These are phyloP conservation scores for Penicillium oxalicum DNA, from an alignment of 2,329 filamentous ascomycete species.

Conservation along the genomic window DNA sequence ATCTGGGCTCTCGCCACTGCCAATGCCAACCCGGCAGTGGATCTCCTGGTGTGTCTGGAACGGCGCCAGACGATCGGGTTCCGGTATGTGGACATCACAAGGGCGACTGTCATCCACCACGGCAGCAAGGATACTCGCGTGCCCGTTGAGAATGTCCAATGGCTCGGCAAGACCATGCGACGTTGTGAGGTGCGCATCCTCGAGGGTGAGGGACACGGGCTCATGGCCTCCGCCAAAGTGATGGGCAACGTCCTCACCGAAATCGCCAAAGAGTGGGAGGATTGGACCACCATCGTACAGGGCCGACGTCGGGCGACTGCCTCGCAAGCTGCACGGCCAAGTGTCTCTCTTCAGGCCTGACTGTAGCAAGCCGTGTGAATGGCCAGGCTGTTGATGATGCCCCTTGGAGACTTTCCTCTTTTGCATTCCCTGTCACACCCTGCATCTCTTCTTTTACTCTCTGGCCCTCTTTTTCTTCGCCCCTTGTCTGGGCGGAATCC, in stretches of 20 bases:
- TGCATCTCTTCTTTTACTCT: no score
- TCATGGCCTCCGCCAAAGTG: slow-evolving; percentile 90
- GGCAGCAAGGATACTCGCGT: slow-evolving; percentile 85
- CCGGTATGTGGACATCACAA: slow-evolving; percentile 90
- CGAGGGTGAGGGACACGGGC: slow-evolving; percentile 84
- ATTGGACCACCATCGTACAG: slow-evolving; percentile 62
- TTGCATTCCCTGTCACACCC: no score
- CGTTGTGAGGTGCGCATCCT: slow-evolving; percentile 86
- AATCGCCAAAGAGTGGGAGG: slow-evolving; percentile 89
- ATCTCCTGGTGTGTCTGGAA: slow-evolving; percentile 87
- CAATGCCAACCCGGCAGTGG: slow-evolving; percentile 87
- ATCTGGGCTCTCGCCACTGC: slow-evolving; percentile 93
- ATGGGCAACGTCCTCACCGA: slow-evolving; percentile 95
- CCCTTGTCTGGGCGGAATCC: no score
- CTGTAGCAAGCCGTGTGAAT: no score
- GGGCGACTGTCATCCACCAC: slow-evolving; percentile 88
- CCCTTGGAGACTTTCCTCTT: no score
- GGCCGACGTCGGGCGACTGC: slow-evolving; percentile 36
- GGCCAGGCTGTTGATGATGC: no score
- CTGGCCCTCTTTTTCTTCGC: no score
- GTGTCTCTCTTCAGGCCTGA: slow-evolving; percentile 16
- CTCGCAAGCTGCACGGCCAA: slow-evolving; percentile 14
- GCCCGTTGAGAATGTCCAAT: slow-evolving; percentile 88
- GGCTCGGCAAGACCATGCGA: slow-evolving; percentile 91
- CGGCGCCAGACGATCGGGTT: slow-evolving; percentile 88